phyloP scores from a whole-genome alignment of 768 basidiomycete genomes.

The Lactifluus hygrophoroides region DNA sequence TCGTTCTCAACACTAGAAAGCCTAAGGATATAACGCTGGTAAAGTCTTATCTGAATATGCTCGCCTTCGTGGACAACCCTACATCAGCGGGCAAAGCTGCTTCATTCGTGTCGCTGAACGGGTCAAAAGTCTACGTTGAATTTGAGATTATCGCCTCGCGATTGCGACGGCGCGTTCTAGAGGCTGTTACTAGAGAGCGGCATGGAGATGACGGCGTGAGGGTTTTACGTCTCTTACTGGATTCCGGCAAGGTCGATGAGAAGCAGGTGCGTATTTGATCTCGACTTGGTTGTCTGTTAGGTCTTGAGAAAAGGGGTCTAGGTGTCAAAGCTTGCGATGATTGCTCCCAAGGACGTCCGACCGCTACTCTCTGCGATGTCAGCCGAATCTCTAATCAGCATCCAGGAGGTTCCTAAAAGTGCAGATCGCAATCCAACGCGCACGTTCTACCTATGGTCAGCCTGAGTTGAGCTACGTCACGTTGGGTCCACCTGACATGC shows the following conservation, averaged over 20 bases:
- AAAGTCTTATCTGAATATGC: slow-evolving; percentile 74
- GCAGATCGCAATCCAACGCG: slow-evolving; percentile 83
- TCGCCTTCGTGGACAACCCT: slow-evolving; percentile 78
- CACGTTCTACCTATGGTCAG: slow-evolving; percentile 87
- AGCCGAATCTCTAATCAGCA: slow-evolving; percentile 74
- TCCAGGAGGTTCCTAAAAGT: slow-evolving; percentile 88
- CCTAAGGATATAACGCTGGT: slow-evolving; percentile 45
- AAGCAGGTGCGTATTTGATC: slow-evolving; percentile 63
- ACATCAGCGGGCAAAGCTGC: slow-evolving; percentile 58
- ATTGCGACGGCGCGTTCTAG: slow-evolving; percentile 61
- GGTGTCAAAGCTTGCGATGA: slow-evolving; percentile 92
- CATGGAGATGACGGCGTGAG: slow-evolving; percentile 79
- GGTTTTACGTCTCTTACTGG: slow-evolving; percentile 67
- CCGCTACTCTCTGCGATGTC: slow-evolving; percentile 72
- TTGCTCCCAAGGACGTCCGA: slow-evolving; percentile 81
- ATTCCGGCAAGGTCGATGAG: slow-evolving; percentile 89
- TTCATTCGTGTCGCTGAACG: slow-evolving; percentile 53
- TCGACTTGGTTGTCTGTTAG: neutral
- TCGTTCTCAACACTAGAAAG: slow-evolving; percentile 49
- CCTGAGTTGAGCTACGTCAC: neutral
- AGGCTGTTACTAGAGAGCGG: slow-evolving; percentile 71
- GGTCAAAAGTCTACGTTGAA: slow-evolving; percentile 72
- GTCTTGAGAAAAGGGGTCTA: slow-evolving; percentile 27
- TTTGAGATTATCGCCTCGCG: slow-evolving; percentile 64
- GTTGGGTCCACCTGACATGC: slow-evolving; percentile 8